These are phyloP conservation scores for Aeschynomene evenia DNA, from an alignment of 306 rosid genomes.

Conservation along the genomic window DNA sequence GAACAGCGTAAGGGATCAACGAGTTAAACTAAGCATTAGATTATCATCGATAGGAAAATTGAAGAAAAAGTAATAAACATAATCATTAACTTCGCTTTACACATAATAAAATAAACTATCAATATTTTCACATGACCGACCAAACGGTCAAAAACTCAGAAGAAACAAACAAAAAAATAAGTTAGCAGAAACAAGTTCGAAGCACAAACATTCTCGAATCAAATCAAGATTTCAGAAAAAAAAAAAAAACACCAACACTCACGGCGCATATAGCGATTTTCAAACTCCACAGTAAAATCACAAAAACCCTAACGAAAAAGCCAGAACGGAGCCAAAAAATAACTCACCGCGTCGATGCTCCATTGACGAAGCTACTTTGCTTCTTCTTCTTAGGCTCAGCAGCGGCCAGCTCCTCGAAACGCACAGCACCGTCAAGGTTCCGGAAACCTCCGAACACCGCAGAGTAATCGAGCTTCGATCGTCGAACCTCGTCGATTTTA, in stretches of 20 bases:
- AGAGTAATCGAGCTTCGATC: conserved; percentile 76
- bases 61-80: not conserved
- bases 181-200: not conserved
- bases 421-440: conserved; percentile 55
- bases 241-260: not conserved
- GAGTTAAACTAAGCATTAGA: conserved; percentile 4
- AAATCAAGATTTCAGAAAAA: conserved; percentile 26
- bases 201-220: conserved; percentile 34
- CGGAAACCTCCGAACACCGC: conserved; percentile 70
- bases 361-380: conserved; percentile 17
- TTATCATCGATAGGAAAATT: conserved; percentile 13
- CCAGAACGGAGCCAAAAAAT: not conserved
- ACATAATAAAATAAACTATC: conserved; percentile 16
- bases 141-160: conserved; percentile 13
- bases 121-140: conserved; percentile 31
- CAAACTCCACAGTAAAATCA: not conserved
- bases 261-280: not conserved
- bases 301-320: conserved; percentile 23
- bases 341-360: conserved; percentile 40
- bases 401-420: conserved; percentile 52
- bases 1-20: conserved; percentile 17
- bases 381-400: conserved; percentile 50
- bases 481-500: conserved; percentile 45
- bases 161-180: not conserved
- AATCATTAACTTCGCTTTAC: not conserved